Base-by-base conservation (phyloP, 495 filamentous ascomycete genomes). In the Penicillium subrubescens region DNA sequence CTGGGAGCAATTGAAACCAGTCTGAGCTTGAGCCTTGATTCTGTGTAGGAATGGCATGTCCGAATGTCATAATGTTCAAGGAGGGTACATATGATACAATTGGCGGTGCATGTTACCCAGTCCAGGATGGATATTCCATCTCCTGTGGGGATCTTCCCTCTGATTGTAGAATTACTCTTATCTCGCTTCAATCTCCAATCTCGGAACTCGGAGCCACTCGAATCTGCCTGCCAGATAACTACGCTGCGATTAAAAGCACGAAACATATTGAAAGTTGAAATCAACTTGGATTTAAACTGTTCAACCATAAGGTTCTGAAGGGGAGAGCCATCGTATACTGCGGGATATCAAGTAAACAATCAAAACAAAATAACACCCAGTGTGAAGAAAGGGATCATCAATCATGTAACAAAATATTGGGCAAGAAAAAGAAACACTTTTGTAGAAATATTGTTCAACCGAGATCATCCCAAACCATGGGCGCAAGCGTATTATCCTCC, bases 381-480 rank as follows among this genome's bases (percentile, higher is more conserved):
- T 52, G 62, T 41, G 39, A 29, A 35, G n/a, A 46, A 51, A 25
- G 11, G 8, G 8, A 43, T 27, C n/a, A n/a, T 19, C 34, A 60
- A n/a, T 5, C 31, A 37, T 19, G 17, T 11, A 8, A 14, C 6
- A 52, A 37, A 54, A 8, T 4, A 23, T 37, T 37, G 51, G 25
- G 27, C 1, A 15, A 17, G 14, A 31, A 23, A 19, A 25, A 5
- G 15, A 21, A 31, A 33, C 4, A 2, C 44, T 25, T 11, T 12
- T 8, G 12, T 12, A 5, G 3, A 37, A 14, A 6, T 11, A 17
- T 19, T 7, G 7, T 8, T 68, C 46, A 81, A 23, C 69, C 44
- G 35, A 81, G 43, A 52, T 80, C 78, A 71, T 82, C 79, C 80
- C 79, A 82, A 31, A 75, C 62, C 72, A 82, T 75, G 33, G 80